phyloP scores from a whole-genome alignment of 2,329 filamentous ascomycete genomes.

The Exophiala oligosperma region DNA sequence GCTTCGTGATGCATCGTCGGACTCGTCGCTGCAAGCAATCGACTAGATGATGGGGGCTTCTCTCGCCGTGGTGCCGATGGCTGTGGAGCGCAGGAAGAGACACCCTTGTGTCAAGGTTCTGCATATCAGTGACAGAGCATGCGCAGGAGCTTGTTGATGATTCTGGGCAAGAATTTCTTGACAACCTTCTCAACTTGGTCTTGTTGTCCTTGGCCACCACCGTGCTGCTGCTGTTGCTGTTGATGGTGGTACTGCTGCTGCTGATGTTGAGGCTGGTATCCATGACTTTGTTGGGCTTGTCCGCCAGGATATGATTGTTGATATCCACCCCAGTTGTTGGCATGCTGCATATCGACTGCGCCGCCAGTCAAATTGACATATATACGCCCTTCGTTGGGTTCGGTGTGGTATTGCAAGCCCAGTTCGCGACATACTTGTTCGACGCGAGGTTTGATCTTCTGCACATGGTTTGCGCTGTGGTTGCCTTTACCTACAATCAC shows the following conservation, averaged over 20 bases:
- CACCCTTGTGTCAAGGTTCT: background rate
- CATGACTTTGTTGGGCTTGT: constrained; percentile 36
- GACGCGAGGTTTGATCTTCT: constrained; percentile 94
- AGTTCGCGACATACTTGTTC: constrained; percentile 82
- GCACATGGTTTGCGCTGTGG: constrained; percentile 76
- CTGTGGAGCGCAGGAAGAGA: too few species aligned
- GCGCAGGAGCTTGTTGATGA: constrained; percentile 58
- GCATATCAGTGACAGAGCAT: constrained; percentile 14
- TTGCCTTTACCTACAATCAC: constrained; percentile 97
- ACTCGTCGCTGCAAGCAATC: too few species aligned
- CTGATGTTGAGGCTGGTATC: constrained; percentile 39
- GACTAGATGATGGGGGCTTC: too few species aligned
- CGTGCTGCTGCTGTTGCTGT: constrained; percentile 35
- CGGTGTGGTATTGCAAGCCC: constrained; percentile 78
- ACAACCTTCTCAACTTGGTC: constrained; percentile 62
- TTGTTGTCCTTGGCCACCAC: constrained; percentile 49
- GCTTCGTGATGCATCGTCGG: too few species aligned
- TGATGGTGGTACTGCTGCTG: constrained; percentile 46
- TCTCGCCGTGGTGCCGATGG: too few species aligned
- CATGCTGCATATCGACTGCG: constrained; percentile 46
- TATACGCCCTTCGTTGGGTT: constrained; percentile 86
- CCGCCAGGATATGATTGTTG: constrained; percentile 38
- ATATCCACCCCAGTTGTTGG: constrained; percentile 27
- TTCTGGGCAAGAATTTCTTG: constrained; percentile 59
- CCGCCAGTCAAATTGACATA: constrained; percentile 83